phyloP scores from a whole-genome alignment of 495 filamentous ascomycete genomes.

The Articulospora tetracladia region DNA sequence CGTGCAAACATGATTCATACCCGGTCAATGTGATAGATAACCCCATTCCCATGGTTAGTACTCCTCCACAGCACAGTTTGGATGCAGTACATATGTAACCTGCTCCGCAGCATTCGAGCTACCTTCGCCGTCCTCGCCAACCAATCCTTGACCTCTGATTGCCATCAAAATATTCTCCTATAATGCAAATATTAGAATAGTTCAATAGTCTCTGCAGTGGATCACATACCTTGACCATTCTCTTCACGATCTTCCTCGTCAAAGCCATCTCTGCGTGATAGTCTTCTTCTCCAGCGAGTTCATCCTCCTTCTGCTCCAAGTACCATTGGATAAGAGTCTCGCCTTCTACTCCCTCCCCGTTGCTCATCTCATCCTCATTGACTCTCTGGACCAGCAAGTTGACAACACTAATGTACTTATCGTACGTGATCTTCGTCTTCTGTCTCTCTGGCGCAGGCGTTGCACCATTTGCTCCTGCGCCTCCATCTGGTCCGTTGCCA shows the following conservation, averaged over 20 bases:
- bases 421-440: slow-evolving; percentile 90
- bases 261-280: slow-evolving; percentile 70
- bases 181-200: slow-evolving; percentile 21
- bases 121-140: slow-evolving; percentile 47
- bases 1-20: slow-evolving; percentile 13
- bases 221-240: slow-evolving; percentile 86
- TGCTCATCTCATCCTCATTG: slow-evolving; percentile 65
- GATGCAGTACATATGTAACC: slow-evolving; percentile 87
- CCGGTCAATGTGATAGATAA: background rate
- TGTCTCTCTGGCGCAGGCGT: slow-evolving; percentile 32
- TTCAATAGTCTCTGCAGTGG: background rate
- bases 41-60: slow-evolving; percentile 6
- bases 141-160: slow-evolving; percentile 78
- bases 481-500: slow-evolving; percentile 29
- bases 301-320: slow-evolving; percentile 85
- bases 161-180: slow-evolving; percentile 93
- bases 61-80: slow-evolving; percentile 85
- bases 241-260: slow-evolving; percentile 84
- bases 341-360: slow-evolving; percentile 85
- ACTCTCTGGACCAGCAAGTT: slow-evolving; percentile 79
- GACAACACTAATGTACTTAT: slow-evolving; percentile 88
- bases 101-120: slow-evolving; percentile 40
- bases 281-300: slow-evolving; percentile 77
- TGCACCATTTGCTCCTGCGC: slow-evolving; percentile 18
- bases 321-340: slow-evolving; percentile 89